Conservation (phyloP, 371 early-diverging fungal genomes). For the Apophysomyces trapeziformis region DNA sequence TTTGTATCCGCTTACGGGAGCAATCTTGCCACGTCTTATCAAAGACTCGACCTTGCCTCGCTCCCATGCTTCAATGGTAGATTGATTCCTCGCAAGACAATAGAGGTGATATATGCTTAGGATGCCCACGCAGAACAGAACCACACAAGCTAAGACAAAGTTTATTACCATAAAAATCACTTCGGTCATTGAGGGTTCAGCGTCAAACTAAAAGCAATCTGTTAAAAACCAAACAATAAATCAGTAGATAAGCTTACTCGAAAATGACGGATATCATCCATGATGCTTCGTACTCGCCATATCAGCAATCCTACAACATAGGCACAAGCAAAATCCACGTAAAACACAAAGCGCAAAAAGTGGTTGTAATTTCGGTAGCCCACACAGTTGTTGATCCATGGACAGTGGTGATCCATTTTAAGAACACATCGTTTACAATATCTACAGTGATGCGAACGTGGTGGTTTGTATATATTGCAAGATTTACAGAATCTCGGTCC, state of each 20-base stretch:
- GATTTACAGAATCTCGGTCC: constrained; percentile 74
- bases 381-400: constrained; percentile 98
- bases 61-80: constrained; percentile 91
- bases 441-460: constrained; percentile 83
- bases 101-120: constrained; percentile 85
- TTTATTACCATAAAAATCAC: constrained; percentile 76
- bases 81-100: constrained; percentile 82
- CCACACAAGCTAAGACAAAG: constrained; percentile 69
- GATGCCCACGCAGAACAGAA: constrained; percentile 80
- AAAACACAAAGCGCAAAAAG: constrained; percentile 86
- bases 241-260: constrained; percentile 14
- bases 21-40: constrained; percentile 63
- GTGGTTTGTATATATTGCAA: constrained; percentile 79
- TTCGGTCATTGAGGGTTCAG: constrained; percentile 62
- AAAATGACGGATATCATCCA: constrained; percentile 38
- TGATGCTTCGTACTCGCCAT: constrained; percentile 37
- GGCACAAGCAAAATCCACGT: constrained; percentile 64
- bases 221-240: not conserved
- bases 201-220: constrained; percentile 24
- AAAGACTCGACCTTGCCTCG: constrained; percentile 82
- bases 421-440: constrained; percentile 82
- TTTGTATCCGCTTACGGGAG: constrained; percentile 43
- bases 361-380: constrained; percentile 87
- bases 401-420: constrained; percentile 96
- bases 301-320: constrained; percentile 38